Base-by-base conservation (phyloP, 306 rosid species). In the Clitoria ternatea region DNA sequence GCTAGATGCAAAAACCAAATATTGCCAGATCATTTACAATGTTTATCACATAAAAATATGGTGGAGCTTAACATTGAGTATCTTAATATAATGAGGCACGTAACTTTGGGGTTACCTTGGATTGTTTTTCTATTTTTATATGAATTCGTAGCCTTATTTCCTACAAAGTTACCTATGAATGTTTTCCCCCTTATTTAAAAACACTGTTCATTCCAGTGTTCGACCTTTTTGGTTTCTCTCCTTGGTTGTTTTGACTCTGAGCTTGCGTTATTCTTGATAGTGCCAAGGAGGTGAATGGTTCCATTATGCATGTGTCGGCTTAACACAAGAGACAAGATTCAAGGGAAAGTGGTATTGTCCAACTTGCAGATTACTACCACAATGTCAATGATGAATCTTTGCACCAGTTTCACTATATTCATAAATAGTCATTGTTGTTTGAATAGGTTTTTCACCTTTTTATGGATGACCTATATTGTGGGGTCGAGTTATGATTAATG, bases 261-360 rank as follows among this genome's bases (percentile, higher is more conserved):
- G 55, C 26, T 77, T 63, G 5, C 63, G 72, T 62, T 76, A 55
- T 71, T 76, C 27, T 36, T 55, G 69, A 76, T 80, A 94, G 98
- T 94, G 99, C 81, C 96, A 88, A 89, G 99, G 99, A 78, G 96
- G 98, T 23, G 98, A 94, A 83, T 94, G 98, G 99, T 94, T 94
- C 78, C 99, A 94, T 77, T 94, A 94, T 76, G 55, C 96, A 0
- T 94, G 99, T 47, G 99, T 94, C 42, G 99, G 99, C 77, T 89
- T 94, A 47, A 94, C 97, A 17, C 96, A 94, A 18, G 96, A 94
- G 85, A 91, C 99, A 37, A 94, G 97, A 73, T 94, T 94, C 84
- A 94, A 89, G 74, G 99, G 99, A 36, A 94, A 94, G 76, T 94
- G 99, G 99, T 91, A 89, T 64, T 94, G 99, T 78, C 99, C 99